Conservation (phyloP, 352 stramenopile genomes). For the Bremia lactucae region DNA sequence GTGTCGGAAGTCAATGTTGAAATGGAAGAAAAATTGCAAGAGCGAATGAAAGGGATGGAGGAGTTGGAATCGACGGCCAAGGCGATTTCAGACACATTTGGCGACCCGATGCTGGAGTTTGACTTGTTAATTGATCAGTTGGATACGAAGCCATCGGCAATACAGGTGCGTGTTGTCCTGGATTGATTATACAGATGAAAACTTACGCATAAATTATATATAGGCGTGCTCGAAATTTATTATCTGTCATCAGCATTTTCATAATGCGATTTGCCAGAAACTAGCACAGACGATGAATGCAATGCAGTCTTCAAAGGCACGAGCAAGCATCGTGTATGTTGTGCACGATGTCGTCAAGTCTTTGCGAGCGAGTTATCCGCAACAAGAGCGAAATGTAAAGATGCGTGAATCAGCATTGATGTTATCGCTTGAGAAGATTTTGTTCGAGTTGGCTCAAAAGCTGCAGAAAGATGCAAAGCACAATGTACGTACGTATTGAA, state of each 20-base stretch:
- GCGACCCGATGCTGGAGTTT: constrained; percentile 80
- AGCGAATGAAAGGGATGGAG: constrained; percentile 72
- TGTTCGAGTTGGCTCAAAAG: constrained; percentile 51
- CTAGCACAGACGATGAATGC: constrained; percentile 48
- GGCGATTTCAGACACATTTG: constrained; percentile 65
- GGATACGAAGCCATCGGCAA: constrained; percentile 75
- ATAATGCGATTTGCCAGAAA: constrained; percentile 61
- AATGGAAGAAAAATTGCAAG: constrained; percentile 66
- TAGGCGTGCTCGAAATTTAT: constrained; percentile 81
- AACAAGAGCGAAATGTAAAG: constrained; percentile 64
- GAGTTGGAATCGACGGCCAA: constrained; percentile 66
- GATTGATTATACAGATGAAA: not conserved
- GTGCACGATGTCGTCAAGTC: constrained; percentile 77
- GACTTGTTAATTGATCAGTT: constrained; percentile 77
- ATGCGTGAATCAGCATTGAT: constrained; percentile 66
- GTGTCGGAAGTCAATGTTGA: constrained; percentile 81
- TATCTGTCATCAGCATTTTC: constrained; percentile 62
- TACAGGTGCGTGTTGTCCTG: constrained; percentile 47
- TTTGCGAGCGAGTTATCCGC: constrained; percentile 52
- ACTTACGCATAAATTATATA: not conserved
- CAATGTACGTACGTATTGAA: constrained; percentile 36
- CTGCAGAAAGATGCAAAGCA: constrained; percentile 49
- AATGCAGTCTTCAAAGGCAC: constrained; percentile 55
- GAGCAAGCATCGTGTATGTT: constrained; percentile 71
- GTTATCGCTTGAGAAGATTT: constrained; percentile 47